Evolutionary conservation across 2,329 filamentous ascomycete species (phyloP).

Genomic region (Trichophyton equinum): DNA sequence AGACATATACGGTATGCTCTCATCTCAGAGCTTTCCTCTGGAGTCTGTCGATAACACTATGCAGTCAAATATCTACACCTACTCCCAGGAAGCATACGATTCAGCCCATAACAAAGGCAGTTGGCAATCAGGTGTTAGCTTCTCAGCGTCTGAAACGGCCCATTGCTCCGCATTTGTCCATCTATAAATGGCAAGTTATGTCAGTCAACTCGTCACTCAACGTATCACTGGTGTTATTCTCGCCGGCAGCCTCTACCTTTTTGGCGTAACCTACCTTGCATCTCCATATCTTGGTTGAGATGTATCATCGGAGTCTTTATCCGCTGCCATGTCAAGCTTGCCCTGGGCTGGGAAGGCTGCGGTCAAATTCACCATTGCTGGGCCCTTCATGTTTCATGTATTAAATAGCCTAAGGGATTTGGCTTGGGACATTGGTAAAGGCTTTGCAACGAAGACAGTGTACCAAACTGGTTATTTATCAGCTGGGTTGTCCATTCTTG

Average conservation of each 20-base stretch:
- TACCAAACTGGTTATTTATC: not conserved
- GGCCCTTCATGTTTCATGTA: constrained; percentile 55
- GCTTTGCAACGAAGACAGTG: constrained; percentile 2
- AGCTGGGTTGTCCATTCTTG: no score
- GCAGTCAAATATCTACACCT: not conserved
- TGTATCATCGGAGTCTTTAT: constrained; percentile 50
- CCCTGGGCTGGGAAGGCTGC: constrained; percentile 46
- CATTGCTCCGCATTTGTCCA: constrained; percentile 67
- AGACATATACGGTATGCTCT: not conserved
- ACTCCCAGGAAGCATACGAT: not conserved
- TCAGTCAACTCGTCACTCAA: constrained; percentile 65
- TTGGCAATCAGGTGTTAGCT: constrained; percentile 45
- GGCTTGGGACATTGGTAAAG: no score
- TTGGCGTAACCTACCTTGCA: constrained; percentile 65
- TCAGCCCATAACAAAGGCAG: constrained; percentile 1
- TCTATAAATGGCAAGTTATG: constrained; percentile 78
- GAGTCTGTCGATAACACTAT: not conserved
- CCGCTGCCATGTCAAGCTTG: constrained; percentile 49
- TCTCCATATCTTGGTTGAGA: constrained; percentile 63
- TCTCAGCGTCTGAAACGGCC: constrained; percentile 71
- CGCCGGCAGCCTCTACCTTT: constrained; percentile 64
- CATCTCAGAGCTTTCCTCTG: not conserved
- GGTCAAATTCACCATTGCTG: constrained; percentile 46
- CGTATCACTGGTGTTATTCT: constrained; percentile 67
- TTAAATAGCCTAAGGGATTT: no score